Base-by-base conservation (phyloP, 495 filamentous ascomycete genomes). In the Aspergillus panamensis region DNA sequence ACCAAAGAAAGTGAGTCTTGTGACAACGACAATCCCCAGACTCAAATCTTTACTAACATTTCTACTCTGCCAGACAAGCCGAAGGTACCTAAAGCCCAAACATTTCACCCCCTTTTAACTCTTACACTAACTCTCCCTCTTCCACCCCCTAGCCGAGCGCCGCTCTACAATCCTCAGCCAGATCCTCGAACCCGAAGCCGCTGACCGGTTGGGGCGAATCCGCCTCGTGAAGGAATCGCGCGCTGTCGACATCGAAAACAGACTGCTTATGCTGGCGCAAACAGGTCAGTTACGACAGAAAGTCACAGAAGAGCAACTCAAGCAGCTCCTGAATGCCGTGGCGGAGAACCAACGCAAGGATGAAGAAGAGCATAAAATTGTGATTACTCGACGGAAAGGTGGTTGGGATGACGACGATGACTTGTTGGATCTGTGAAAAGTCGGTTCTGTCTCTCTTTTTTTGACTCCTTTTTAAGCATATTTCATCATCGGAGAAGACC, bases 141-240 rank as follows among this genome's bases (percentile, higher is more conserved):
- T 29, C 57, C 25, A 25, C 25, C 25, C 5, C 14, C 6, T 33
- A 76, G 69, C 68, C 39, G 76, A 80, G 44, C 72, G 67, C 29
- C 89, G 93, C 56, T 75, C 86, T 68, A 78, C 86, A 30, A 88
- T 96, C 62, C 84, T 98, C 52, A 82, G 80, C 62, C 94, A 97
- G 68, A 96, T 98, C 80, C 90, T 97, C 53, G 84, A 89, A 58
- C 93, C 95, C 66, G 91, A 91, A 66, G 95, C 94, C 19, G 88
- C 90, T 52, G 94, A 98, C 75, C 88, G 94, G 14, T 80, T 98
- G 9, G 91, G 90, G 47, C 89, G 95, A 57, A 97, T 98, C 74
- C 89, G 92, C 13, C 84, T 98, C 55, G 94, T 97, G 55, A 97
- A 97, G 73, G 92, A 92, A 69, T 86, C 86, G 53, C 90, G 95